Conservation (phyloP, 164 flowering plant genomes). For the Nymphaea colorata region DNA sequence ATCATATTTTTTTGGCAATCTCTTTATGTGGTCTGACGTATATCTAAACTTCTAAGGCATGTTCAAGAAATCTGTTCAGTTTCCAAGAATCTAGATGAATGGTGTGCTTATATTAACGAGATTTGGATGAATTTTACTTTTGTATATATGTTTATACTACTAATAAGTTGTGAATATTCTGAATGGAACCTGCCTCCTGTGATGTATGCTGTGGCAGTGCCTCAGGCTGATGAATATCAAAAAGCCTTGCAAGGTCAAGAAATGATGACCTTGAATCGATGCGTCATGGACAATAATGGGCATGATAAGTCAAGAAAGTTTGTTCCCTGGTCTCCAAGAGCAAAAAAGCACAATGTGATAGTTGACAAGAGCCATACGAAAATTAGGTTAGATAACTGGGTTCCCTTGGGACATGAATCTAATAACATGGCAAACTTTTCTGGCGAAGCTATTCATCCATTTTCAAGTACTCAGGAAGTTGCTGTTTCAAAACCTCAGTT, state of each 20-base stretch:
- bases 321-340: constrained; percentile 2
- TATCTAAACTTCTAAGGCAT: constrained; percentile 8
- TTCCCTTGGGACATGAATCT: constrained; percentile 6
- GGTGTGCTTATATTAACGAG: no score
- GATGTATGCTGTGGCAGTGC: no score
- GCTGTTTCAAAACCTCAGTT: neutral
- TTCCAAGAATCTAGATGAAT: no score
- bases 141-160: no score
- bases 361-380: constrained; percentile 3
- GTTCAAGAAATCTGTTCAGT: neutral
- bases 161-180: no score
- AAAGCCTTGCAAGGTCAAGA: constrained; percentile 63
- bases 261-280: constrained; percentile 6
- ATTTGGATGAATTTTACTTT: no score
- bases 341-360: neutral
- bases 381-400: constrained; percentile 9
- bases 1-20: neutral
- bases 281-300: constrained; percentile 1
- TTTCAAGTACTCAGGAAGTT: neutral
- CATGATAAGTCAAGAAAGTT: constrained; percentile 7
- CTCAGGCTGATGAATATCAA: constrained; percentile 5
- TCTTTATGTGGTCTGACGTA: constrained; percentile 8
- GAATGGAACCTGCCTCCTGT: no score
- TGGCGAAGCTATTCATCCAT: constrained; percentile 2
- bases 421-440: constrained; percentile 1